Conservation (phyloP, 176 grass and related monocot species). For the Musa beccarii region DNA sequence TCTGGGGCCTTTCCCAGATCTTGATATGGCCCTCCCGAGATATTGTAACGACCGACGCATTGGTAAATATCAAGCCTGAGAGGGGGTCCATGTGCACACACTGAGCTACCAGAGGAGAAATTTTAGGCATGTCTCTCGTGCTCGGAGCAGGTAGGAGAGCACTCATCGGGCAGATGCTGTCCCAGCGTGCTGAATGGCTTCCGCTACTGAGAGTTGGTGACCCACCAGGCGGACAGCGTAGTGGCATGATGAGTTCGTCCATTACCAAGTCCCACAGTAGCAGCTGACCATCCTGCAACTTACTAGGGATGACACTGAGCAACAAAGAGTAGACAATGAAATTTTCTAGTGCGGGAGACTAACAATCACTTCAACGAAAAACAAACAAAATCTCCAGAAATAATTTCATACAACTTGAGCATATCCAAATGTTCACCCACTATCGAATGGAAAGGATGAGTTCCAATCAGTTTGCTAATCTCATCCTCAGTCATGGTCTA, state of each 20-base stretch:
- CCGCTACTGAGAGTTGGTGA: constrained; percentile 67
- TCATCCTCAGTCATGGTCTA: too few relatives aligned
- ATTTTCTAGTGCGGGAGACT: constrained; percentile 12
- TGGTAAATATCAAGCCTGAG: constrained; percentile 65
- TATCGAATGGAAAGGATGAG: background rate
- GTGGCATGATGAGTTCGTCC: constrained; percentile 65
- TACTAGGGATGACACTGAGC: background rate
- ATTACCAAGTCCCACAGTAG: constrained; percentile 84
- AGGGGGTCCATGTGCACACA: constrained; percentile 67
- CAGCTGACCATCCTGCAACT: constrained; percentile 62
- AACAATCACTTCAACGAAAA: constrained; percentile 2
- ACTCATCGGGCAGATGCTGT: constrained; percentile 42
- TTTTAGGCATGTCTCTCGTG: constrained; percentile 75
- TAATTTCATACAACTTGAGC: background rate
- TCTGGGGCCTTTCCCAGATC: constrained; percentile 52
- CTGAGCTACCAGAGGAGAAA: constrained; percentile 70
- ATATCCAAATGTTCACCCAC: background rate
- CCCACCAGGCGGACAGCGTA: constrained; percentile 42
- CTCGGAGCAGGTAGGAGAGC: constrained; percentile 79
- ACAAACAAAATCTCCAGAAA: background rate
- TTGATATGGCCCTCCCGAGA: constrained; percentile 75
- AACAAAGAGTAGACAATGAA: constrained; percentile 9
- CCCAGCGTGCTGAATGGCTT: constrained; percentile 64
- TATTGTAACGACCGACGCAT: constrained; percentile 60
- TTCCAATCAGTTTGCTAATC: too few relatives aligned